Evolutionary conservation across 2,329 filamentous ascomycete species (phyloP), one percentile per base, ranked within the genome.

Genomic region (Fusarium nisikadoi): DNA sequence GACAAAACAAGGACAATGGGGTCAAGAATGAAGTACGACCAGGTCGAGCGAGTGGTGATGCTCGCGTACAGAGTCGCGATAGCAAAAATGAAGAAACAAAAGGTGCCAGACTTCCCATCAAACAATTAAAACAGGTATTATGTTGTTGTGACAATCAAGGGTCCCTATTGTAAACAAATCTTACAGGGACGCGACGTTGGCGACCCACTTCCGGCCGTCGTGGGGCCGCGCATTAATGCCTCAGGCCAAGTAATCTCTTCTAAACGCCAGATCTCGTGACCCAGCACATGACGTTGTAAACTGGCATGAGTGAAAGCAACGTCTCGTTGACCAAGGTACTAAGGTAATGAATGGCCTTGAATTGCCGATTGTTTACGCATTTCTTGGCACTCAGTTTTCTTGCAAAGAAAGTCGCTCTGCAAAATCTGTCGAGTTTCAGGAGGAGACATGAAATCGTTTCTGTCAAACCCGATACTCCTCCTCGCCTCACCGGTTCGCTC

Each of bases 91-190:
- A 76, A 58, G 63, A 63, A 62, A 68, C 42, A 60, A 65, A 47
- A 62, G 72, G 71, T 66, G 74, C 76, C 77, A 79, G 70, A 66
- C 71, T 75, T 73, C 66, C 66, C 72, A 75, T 76, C 61, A 65
- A 65, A 70, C 50, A 54, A 36, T 43, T 59, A 60, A 67, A 74
- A 74, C 45, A 60, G 77, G 62, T 76, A 75, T 77, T 71, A 62
- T 75, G 71, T 77, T 76, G 76, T 78, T 79, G 73, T 77, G 73
- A 68, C 71, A 76, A 74, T 76, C 64, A 56, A 59, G 57, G 61
- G 62, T 70, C 64, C 62, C 47, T 59, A 65, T 65, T 71, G 78
- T 79, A 78, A 78, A 80, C 78, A 80, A 78, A 78, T 74, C 65
- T 68, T 68, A 69, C 57, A 55, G 54, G 68, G 72, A 77, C 76